phyloP scores from a whole-genome alignment of 2,329 filamentous ascomycete genomes.

The Sordariomycetes sp. region DNA sequence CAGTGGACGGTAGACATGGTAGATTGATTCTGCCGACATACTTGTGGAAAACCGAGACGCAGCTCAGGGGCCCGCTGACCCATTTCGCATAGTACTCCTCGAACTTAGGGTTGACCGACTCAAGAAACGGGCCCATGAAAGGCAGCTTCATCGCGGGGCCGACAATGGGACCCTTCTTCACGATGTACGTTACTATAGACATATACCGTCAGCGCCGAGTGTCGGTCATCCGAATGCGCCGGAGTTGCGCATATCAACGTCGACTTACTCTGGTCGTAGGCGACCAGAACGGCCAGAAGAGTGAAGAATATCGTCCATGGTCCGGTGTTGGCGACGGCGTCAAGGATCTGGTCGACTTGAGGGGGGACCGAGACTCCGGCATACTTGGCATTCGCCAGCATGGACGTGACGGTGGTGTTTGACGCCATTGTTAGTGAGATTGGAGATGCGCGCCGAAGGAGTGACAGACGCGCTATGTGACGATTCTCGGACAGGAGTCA shows the following conservation, averaged over 20 bases:
- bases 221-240: neutral
- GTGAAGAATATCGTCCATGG: conserved; percentile 56
- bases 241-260: neutral
- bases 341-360: conserved; percentile 41
- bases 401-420: conserved; percentile 57
- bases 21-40: conserved; percentile 26
- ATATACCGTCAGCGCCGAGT: neutral
- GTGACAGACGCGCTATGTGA: neutral
- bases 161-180: conserved; percentile 61
- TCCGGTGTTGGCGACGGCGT: conserved; percentile 39
- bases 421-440: conserved; percentile 19
- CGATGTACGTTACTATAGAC: conserved; percentile 56
- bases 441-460: neutral
- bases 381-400: conserved; percentile 47
- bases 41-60: conserved; percentile 99
- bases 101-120: conserved; percentile 87
- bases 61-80: conserved; percentile 82
- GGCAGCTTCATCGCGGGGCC: conserved; percentile 66
- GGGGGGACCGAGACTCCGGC: conserved; percentile 35
- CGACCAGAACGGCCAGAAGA: conserved; percentile 55
- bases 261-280: conserved; percentile 74
- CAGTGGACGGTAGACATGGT: neutral
- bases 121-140: conserved; percentile 89
- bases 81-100: conserved; percentile 86
- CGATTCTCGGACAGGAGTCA: neutral